These are phyloP conservation scores for Hebeloma cylindrosporum DNA, from an alignment of 768 basidiomycete genomes.

Conservation along the genomic window DNA sequence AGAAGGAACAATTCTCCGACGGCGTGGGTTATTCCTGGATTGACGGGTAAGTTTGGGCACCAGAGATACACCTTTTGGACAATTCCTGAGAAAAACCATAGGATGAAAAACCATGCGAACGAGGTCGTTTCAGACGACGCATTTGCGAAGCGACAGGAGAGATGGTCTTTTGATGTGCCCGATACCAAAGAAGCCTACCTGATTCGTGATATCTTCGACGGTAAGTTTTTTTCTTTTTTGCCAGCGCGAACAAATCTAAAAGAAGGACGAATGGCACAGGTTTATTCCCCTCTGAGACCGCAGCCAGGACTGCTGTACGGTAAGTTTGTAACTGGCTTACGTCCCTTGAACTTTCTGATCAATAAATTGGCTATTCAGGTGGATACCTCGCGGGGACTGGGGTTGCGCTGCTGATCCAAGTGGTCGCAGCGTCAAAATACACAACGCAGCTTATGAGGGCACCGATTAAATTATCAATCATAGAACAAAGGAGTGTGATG, in stretches of 20 bases:
- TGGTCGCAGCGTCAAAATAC: constrained; percentile 93
- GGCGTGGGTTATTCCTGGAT: constrained; percentile 99
- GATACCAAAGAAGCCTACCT: constrained; percentile 97
- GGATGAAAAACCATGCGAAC: constrained; percentile 88
- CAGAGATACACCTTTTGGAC: no score
- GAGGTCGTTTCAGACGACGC: constrained; percentile 75
- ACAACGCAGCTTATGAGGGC: constrained; percentile 88
- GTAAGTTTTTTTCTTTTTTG: constrained; percentile 34
- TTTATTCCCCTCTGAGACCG: constrained; percentile 82
- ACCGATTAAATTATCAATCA: constrained; percentile 32
- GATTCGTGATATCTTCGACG: constrained; percentile 90
- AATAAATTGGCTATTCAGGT: constrained; percentile 47
- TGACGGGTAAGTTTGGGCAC: constrained; percentile 75
- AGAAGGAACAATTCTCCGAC: constrained; percentile 99
- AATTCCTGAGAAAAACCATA: constrained; percentile 30
- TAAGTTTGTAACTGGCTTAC: constrained; percentile 35
- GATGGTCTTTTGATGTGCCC: constrained; percentile 80
- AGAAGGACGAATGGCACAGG: no score
- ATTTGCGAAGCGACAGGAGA: constrained; percentile 67
- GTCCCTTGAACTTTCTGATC: constrained; percentile 5
- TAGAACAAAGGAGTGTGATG: constrained; percentile 30
- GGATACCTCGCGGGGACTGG: constrained; percentile 97
- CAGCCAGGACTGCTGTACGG: constrained; percentile 90
- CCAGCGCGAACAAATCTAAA: not conserved
- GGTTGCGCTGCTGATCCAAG: constrained; percentile 94